Percentiles rank a stretch among this genome's conserved stretches.
Conservation (phyloP, 768 basidiomycete genomes). For the Podaxis rugospora region DNA sequence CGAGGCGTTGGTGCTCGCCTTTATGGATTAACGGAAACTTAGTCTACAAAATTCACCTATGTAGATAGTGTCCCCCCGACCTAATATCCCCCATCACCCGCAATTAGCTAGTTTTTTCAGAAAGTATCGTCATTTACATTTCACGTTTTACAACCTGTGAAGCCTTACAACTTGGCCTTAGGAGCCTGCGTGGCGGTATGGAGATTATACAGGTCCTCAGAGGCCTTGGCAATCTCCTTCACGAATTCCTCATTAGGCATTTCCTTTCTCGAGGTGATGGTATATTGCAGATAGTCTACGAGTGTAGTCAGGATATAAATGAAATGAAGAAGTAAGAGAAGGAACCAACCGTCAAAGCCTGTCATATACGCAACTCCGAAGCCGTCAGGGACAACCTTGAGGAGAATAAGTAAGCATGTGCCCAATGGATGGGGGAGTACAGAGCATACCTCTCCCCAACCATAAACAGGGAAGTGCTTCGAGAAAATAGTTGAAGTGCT, state of each 20-base stretch:
- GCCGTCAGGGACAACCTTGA: constrained; percentile 83
- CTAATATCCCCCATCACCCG: background rate
- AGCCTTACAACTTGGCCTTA: constrained; percentile 32
- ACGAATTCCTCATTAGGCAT: constrained; percentile 78
- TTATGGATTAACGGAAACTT: too few relatives aligned
- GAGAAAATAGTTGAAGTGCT: constrained; percentile 89
- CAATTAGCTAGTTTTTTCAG: background rate
- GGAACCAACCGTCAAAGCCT: constrained; percentile 64
- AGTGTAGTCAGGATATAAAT: constrained; percentile 9
- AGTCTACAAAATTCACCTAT: background rate
- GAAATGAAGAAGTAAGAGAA: background rate
- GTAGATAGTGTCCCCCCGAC: background rate
- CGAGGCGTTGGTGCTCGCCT: too few relatives aligned
- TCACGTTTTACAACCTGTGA: background rate
- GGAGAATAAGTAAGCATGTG: background rate
- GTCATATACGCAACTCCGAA: constrained; percentile 96
- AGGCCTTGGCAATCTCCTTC: constrained; percentile 57
- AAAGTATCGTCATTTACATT: background rate
- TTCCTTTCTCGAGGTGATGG: constrained; percentile 80
- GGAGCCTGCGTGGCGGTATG: constrained; percentile 25
- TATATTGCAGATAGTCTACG: constrained; percentile 77
- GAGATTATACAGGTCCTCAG: constrained; percentile 68
- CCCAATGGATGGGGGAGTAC: background rate
- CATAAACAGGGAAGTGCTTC: constrained; percentile 80
- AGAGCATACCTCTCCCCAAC: constrained; percentile 82